These are phyloP conservation scores for Podospora sp. DNA, from an alignment of 495 filamentous ascomycete species.

Conservation along the genomic window DNA sequence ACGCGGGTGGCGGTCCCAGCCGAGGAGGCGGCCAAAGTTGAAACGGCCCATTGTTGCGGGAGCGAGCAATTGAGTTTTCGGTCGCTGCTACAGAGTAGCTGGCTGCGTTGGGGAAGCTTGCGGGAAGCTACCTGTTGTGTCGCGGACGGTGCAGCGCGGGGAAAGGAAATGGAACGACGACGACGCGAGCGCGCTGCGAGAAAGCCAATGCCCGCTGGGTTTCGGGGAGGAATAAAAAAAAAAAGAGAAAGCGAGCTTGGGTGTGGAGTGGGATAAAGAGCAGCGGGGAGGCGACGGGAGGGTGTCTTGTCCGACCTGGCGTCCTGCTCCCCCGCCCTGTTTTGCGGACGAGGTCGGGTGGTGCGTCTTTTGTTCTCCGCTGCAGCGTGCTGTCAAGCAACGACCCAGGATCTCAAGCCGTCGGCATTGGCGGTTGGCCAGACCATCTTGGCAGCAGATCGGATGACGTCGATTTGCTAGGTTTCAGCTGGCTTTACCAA, in stretches of 20 bases:
- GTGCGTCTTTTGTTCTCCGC: background rate
- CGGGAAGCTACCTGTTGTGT: background rate
- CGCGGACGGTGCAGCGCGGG: too few species aligned
- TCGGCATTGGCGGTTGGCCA: slow-evolving; percentile 1
- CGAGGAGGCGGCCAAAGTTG: slow-evolving; percentile 44
- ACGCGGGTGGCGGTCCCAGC: slow-evolving; percentile 45
- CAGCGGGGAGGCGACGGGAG: background rate
- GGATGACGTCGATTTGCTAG: slow-evolving; percentile 19
- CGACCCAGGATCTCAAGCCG: background rate
- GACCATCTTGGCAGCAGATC: slow-evolving; percentile 10
- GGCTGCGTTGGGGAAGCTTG: too few species aligned
- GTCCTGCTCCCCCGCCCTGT: background rate
- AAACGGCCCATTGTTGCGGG: slow-evolving; percentile 29
- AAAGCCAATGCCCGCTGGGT: background rate
- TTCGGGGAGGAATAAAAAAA: background rate
- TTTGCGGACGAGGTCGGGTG: background rate
- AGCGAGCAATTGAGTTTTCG: background rate
- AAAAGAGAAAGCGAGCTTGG: background rate
- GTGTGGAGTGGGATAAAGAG: background rate
- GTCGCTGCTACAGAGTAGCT: background rate
- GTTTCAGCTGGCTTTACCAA: slow-evolving; percentile 11
- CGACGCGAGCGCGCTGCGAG: too few species aligned
- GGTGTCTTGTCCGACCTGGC: background rate
- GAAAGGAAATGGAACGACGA: too few species aligned
- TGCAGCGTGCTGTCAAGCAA: background rate